Evolutionary conservation across 164 flowering plant genomes (phyloP).

Genomic region (Vitis amurensis): DNA sequence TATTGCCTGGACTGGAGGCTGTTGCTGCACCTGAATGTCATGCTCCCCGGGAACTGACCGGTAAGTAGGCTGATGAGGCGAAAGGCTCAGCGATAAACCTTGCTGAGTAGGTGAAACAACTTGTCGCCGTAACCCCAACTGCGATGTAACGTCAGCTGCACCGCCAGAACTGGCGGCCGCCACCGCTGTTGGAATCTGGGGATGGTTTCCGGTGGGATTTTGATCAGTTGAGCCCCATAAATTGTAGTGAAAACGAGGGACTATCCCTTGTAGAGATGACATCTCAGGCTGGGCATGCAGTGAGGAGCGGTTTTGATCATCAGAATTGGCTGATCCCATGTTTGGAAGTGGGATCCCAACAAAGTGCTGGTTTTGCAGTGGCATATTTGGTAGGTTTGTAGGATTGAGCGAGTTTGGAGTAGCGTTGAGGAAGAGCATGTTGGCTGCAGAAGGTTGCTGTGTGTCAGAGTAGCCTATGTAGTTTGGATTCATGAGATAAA

Average conservation of each 20-base stretch:
- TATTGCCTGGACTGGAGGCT: slow-evolving; percentile 11
- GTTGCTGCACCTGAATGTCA: slow-evolving; percentile 22
- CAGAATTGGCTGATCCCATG: slow-evolving; percentile 6
- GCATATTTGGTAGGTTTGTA: slow-evolving; percentile 14
- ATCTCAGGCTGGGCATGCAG: slow-evolving; percentile 15
- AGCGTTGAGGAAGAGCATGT: slow-evolving; percentile 51
- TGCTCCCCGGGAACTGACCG: slow-evolving; percentile 19
- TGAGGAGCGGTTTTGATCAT: slow-evolving; percentile 20
- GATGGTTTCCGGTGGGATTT: not conserved
- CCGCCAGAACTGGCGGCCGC: slow-evolving; percentile 2
- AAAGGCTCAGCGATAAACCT: slow-evolving; percentile 73
- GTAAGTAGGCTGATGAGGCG: slow-evolving; percentile 48
- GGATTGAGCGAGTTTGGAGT: slow-evolving; percentile 13
- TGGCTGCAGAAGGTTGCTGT: slow-evolving; percentile 11
- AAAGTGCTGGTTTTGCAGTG: slow-evolving; percentile 32
- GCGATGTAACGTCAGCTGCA: not conserved
- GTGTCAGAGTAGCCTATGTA: slow-evolving; percentile 54
- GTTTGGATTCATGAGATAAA: slow-evolving; percentile 74
- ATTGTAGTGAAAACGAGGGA: slow-evolving; percentile 47
- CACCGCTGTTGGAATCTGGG: not conserved
- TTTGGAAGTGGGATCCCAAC: slow-evolving; percentile 48
- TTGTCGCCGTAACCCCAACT: slow-evolving; percentile 9
- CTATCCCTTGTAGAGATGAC: slow-evolving; percentile 34
- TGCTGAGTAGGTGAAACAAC: slow-evolving; percentile 33
- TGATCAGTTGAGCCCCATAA: slow-evolving; percentile 30